Conservation (phyloP, 345 rosid species). For the Gossypium mustelinum region DNA sequence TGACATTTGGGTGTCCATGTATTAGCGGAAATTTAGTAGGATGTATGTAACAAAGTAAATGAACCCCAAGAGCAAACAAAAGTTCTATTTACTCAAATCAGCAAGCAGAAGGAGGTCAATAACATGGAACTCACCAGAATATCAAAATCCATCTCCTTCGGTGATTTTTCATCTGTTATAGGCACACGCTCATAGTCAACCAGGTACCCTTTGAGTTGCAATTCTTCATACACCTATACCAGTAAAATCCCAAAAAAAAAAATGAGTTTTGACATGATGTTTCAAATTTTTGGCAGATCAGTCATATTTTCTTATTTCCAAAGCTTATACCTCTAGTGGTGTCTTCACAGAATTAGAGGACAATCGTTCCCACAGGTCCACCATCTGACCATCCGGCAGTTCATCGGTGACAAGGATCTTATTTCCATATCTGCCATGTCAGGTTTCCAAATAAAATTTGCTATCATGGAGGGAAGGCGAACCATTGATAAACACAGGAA, state of each 20-base stretch:
- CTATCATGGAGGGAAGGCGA: constrained; percentile 18
- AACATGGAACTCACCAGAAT: constrained; percentile 54
- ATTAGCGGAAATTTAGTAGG: not conserved
- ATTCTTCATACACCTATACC: constrained; percentile 75
- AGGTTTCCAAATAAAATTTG: constrained; percentile 22
- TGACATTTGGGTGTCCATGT: not conserved
- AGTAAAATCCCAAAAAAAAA: constrained; percentile 13
- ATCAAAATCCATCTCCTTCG: constrained; percentile 91
- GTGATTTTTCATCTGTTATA: constrained; percentile 93
- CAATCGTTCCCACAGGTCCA: constrained; percentile 97
- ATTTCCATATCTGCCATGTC: constrained; percentile 75
- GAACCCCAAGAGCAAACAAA: constrained; percentile 1
- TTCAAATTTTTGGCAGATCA: constrained; percentile 20
- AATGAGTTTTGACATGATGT: constrained; percentile 13
- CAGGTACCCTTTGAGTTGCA: constrained; percentile 81
- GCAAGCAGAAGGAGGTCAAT: constrained; percentile 11
- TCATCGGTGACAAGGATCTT: constrained; percentile 99
- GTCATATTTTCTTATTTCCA: constrained; percentile 13
- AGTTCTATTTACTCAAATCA: not conserved
- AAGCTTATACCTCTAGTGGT: constrained; percentile 63
- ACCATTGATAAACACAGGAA: constrained; percentile 3
- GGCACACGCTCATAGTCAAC: constrained; percentile 97
- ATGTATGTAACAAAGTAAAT: constrained; percentile 6
- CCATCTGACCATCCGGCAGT: constrained; percentile 98
- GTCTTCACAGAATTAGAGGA: constrained; percentile 91